Percentiles rank a stretch among this genome's conserved stretches.
Conservation (phyloP, 2,329 filamentous ascomycete species). For the Xylaria sp. region DNA sequence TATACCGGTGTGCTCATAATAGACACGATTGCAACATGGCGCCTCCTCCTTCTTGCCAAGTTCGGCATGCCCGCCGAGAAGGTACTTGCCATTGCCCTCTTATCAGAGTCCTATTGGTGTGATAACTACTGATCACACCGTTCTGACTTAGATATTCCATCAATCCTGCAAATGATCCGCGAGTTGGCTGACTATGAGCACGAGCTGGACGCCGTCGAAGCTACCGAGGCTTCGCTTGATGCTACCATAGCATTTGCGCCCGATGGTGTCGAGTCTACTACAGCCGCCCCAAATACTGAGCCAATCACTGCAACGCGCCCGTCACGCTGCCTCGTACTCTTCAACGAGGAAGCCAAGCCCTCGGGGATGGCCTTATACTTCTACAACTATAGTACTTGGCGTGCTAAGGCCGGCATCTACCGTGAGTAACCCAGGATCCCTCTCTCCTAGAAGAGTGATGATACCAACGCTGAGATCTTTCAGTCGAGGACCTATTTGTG, state of each 20-base stretch:
- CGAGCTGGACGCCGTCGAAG: conserved; percentile 76
- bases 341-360: conserved; percentile 57
- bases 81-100: conserved; percentile 53
- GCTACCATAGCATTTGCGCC: conserved; percentile 82
- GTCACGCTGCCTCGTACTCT: conserved; percentile 79
- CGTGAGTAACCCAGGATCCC: conserved; percentile 43
- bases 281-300: conserved; percentile 58
- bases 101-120: conserved; percentile 6
- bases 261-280: conserved; percentile 55
- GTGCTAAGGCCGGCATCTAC: conserved; percentile 86
- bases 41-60: conserved; percentile 47
- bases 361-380: conserved; percentile 91
- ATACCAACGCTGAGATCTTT: conserved; percentile 12
- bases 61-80: conserved; percentile 69
- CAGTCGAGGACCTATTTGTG: conserved; percentile 91
- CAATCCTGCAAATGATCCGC: conserved; percentile 83
- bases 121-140: conserved; percentile 27
- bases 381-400: conserved; percentile 96
- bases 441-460: not conserved
- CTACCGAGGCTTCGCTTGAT: conserved; percentile 77
- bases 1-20: not conserved
- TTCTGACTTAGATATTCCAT: conserved; percentile 72
- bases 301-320: conserved; percentile 67
- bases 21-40: conserved; percentile 45
- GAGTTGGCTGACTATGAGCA: conserved; percentile 92